Evolutionary conservation across 192 early-diverging fungal species (phyloP), one percentile per base, ranked within the genome.

Genomic region (Rhizophagus sp.): DNA sequence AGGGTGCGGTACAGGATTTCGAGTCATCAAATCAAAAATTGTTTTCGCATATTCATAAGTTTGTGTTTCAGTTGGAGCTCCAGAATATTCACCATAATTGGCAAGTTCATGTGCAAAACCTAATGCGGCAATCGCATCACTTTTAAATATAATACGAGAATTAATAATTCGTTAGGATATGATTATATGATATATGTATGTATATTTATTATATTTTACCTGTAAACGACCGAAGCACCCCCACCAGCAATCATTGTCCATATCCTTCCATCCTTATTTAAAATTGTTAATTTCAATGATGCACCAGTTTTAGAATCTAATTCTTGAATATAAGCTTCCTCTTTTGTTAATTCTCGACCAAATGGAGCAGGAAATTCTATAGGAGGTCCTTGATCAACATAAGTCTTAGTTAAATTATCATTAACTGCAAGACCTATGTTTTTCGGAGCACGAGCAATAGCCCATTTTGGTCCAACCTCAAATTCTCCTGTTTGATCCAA

Each of bases 221-320:
- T 86, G 87, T 97, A 99, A 30, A 97, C 97, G 47, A 99, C 98
- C 33, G 95, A 97, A 73, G 98, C 98, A 85, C 98, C 98, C 75
- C 98, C 98, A 86, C 98, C 98, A 66, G 98, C 98, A 75, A 99
- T 97, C 98, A 99, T 99, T 77, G 98, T 98, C 98, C 98, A 99
- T 81, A 99, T 93, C 81, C 96, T 95, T 65, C 98, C 98, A 13
- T 93, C 88, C 77, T 94, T 92, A 89, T 99, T 99, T 79, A 99
- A 89, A 73, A 99, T 94, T 17, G 98, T 99, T 78, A 99, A 89
- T 89, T 99, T 99, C 79, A 99, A 93, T 61, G 96, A 97, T 27
- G 98, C 98, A 66, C 98, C 98, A 63, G 98, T 99, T 91, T 99
- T 99, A 75, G 96, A 90, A 82, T 99, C 98, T 61, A 99, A 88